These are phyloP conservation scores for Elsinoe necatrix DNA, from an alignment of 2,329 filamentous ascomycete genomes.

Conservation along the genomic window DNA sequence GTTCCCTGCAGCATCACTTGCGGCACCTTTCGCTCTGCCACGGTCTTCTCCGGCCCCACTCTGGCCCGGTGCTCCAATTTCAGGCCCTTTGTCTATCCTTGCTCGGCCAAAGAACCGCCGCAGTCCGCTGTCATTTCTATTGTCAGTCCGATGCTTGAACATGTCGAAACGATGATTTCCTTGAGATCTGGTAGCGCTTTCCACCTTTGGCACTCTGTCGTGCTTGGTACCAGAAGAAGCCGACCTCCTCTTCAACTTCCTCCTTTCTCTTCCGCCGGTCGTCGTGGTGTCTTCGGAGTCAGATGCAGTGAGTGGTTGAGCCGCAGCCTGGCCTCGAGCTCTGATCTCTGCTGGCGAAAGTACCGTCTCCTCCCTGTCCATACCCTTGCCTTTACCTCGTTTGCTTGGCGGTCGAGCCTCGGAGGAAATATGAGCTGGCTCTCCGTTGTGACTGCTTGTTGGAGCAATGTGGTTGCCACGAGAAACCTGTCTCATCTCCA, in stretches of 20 bases:
- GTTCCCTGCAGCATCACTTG: too few relatives aligned
- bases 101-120: neutral
- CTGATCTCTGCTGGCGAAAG: neutral
- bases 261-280: neutral
- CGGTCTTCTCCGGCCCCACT: neutral
- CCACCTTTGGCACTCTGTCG: neutral
- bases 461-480: neutral
- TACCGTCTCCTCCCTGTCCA: neutral
- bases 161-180: too few relatives aligned
- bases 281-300: neutral
- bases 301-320: neutral
- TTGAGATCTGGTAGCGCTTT: too few relatives aligned
- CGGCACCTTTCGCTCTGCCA: too few relatives aligned
- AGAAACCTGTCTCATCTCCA: neutral
- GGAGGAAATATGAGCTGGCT: too few relatives aligned
- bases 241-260: neutral
- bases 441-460: neutral
- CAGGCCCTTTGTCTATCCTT: neutral
- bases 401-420: neutral
- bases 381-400: neutral
- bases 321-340: neutral
- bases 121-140: neutral
- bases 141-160: too few relatives aligned
- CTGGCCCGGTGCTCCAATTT: neutral
- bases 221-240: neutral